Evolutionary conservation across 1,284 basidiomycete species (phyloP), one percentile per base, ranked within the genome.

Genomic region (Boletellus dicymbophilus): DNA sequence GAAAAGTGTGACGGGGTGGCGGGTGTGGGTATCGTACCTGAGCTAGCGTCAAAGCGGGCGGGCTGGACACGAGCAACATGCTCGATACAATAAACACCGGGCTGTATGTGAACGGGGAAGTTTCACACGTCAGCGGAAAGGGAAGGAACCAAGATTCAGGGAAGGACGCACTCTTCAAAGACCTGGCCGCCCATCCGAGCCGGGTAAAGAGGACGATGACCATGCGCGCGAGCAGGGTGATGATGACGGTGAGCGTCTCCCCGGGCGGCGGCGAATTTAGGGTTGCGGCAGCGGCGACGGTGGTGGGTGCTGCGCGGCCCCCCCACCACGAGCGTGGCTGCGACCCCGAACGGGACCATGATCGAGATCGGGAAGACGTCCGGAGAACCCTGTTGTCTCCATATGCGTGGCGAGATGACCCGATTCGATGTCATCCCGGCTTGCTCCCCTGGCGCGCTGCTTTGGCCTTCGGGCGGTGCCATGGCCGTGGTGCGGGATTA

Each of bases 41-140:
- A 8, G 89, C 88, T 25, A 92, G 80, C 3, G 90, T 90, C 55
- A 92, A 69, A 1, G 92, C 92, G 0, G 93, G 90, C 2, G 92
- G 92, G 5, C 87, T 88, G 6, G 88, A 81, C 36, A 93, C 76
- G 34, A 93, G 68, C 15, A 93, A 71, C 28, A 90, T 84, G 56
- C 85, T 86, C 27, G 88, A 83, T 1, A 94, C 82, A 41, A 97
- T 81, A 59, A 97, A 92, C 25, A 89, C 87, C 10, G 84, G 95
- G 73, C 85, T 93, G 28, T n/a, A n/a, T n/a, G n/a, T n/a, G n/a
- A n/a, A n/a, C 6, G 48, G 9, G 54, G 7, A n/a, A 15, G 54
- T 44, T 33, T 23, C 60, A 38, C 49, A 41, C 21, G 59, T 51
- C 48, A 48, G 49, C 39, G 44, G 12, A 16, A 27, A 6, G 13